These are phyloP conservation scores for Panicum virgatum DNA, from an alignment of 202 grass and related monocot species.

Conservation along the genomic window DNA sequence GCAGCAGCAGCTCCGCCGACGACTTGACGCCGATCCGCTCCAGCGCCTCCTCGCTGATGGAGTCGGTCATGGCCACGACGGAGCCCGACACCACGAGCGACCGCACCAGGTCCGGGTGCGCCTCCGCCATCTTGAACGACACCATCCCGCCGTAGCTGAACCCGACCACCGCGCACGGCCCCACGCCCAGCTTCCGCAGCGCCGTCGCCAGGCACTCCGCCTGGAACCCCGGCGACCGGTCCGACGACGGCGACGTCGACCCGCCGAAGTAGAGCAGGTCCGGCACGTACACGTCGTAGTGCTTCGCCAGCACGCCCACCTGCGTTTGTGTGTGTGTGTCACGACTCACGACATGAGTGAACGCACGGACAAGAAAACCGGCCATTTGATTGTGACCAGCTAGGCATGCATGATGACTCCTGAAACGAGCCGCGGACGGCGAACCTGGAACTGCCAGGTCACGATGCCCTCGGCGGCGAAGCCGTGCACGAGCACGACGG, in stretches of 20 bases:
- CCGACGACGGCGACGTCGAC: constrained; percentile 60
- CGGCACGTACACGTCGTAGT: constrained; percentile 91
- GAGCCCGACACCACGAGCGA: constrained; percentile 81
- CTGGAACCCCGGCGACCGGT: constrained; percentile 74
- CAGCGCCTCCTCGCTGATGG: constrained; percentile 58
- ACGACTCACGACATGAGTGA: not conserved
- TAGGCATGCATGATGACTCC: too few relatives aligned
- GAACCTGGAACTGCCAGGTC: constrained; percentile 90
- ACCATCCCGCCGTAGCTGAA: constrained; percentile 98
- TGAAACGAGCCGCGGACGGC: too few relatives aligned
- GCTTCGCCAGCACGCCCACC: constrained; percentile 52
- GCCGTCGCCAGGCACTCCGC: constrained; percentile 62
- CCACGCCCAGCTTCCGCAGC: constrained; percentile 54
- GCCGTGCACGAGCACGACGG: constrained; percentile 86
- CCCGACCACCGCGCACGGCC: constrained; percentile 67
- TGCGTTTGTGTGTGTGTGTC: not conserved
- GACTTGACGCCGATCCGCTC: constrained; percentile 75
- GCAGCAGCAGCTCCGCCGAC: constrained; percentile 76
- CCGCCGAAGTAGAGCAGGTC: constrained; percentile 91
- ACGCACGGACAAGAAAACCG: too few relatives aligned
- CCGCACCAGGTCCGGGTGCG: constrained; percentile 57
- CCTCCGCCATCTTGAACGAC: constrained; percentile 80
- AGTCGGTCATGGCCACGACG: constrained; percentile 86
- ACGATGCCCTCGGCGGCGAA: constrained; percentile 85
- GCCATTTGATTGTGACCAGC: too few relatives aligned